Base-by-base conservation (phyloP, 768 basidiomycete genomes). In the Porphyrellus cyaneotinctus region DNA sequence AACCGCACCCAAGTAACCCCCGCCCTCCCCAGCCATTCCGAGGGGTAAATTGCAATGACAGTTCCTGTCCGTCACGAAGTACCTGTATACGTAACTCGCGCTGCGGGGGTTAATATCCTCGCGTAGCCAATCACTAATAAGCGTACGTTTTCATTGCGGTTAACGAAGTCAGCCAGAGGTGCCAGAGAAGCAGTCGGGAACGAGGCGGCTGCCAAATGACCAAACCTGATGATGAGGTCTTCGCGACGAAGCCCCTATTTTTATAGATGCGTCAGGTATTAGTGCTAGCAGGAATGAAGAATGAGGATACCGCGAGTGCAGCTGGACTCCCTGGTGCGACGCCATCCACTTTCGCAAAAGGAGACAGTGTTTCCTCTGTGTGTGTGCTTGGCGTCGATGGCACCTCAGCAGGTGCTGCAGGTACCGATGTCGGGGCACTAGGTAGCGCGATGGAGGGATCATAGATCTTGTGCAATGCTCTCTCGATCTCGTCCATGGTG, bases 301-400 rank as follows among this genome's bases (percentile, higher is more conserved):
- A 17, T 20, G 65, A 48, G 68, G 80, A 58, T 61, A 97, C 95
- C 43, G 95, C 89, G 58, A 83, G 74, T 10, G 83, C 80, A 32
- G 95, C 92, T 6, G 95, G 95, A 68, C 91, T 90, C 2, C 74
- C 77, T 1, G 87, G 84, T 1, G 90, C 84, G 26, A 97, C 87
- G 4, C 78, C 82, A 55, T 95, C 84, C 8, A 97, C 88, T 64
- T 74, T 85, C 0, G 93, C 93, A 64, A 95, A 91, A 1, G 91
- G 82, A 15, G 58, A 56, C 37, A 62, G 58, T 6, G 6, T 47
- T 36, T 53, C 68, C 37, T 41, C 47, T 17, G 45, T 42, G 8
- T 31, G 60, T 15, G 60, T 35, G 30, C 59, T 54, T 14, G 70
- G 57, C 13, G 54, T 58, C 12, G 65, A 58, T n/a, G 65, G 48